A percentile compares a stretch with the other conserved stretches of the same genome.
These are phyloP conservation scores for Trichophyton schoenleinii DNA, from an alignment of 2,329 filamentous ascomycete species.

Conservation along the genomic window DNA sequence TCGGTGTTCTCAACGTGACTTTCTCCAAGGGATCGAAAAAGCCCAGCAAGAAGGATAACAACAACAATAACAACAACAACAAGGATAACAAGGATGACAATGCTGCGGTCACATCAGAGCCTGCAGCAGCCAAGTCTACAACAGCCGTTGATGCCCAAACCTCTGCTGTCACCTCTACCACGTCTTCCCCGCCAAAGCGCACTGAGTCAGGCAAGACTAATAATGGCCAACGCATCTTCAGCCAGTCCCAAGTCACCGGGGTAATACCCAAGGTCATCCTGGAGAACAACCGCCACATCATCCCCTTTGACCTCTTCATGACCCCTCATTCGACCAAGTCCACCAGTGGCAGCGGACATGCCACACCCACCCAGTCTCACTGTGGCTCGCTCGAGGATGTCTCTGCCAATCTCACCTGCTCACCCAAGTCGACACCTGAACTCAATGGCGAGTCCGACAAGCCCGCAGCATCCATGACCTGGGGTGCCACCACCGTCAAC, in stretches of 20 bases:
- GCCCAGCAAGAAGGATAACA: constrained; percentile 33
- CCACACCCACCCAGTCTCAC: background rate
- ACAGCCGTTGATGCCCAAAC: constrained; percentile 1
- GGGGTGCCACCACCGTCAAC: constrained; percentile 89
- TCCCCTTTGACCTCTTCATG: constrained; percentile 70
- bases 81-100: background rate
- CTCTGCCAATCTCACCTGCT: constrained; percentile 4
- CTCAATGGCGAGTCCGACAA: background rate
- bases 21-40: constrained; percentile 72
- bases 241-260: constrained; percentile 63
- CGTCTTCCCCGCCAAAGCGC: background rate
- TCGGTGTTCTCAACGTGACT: constrained; percentile 90
- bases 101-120: background rate
- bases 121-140: background rate
- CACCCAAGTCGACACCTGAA: background rate
- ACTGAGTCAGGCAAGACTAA: constrained; percentile 1
- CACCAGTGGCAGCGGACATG: background rate
- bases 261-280: constrained; percentile 83
- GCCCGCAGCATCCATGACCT: constrained; percentile 35
- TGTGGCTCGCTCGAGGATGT: background rate
- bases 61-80: constrained; percentile 13
- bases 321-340: constrained; percentile 33
- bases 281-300: constrained; percentile 85
- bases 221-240: constrained; percentile 41
- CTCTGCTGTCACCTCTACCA: background rate